Evolutionary conservation across 441 rosid genomes (phyloP).

Genomic region (Geranium incanum): DNA sequence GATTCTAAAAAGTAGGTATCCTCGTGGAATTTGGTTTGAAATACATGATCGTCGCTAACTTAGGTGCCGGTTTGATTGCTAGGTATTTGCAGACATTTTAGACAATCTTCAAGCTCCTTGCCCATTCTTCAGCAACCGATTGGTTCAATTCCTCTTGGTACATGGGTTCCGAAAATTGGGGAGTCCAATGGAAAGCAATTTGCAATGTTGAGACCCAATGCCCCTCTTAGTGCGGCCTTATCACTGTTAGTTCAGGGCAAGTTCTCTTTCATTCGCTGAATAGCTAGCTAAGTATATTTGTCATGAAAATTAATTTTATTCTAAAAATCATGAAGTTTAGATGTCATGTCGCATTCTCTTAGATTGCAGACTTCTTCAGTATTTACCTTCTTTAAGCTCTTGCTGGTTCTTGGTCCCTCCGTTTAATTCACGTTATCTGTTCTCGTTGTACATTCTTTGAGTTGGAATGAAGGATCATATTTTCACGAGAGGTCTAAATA

Average conservation of each 20-base stretch:
- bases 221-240: conserved; percentile 49
- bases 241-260: conserved; percentile 53
- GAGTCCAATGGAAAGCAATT: conserved; percentile 47
- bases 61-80: conserved; percentile 16
- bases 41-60: conserved; percentile 20
- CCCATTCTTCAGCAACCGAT: conserved; percentile 51
- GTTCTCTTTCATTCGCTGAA: conserved; percentile 7
- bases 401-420: not conserved
- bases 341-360: not conserved
- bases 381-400: not conserved
- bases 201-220: conserved; percentile 49
- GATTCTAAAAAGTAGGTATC: conserved; percentile 46
- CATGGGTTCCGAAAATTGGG: conserved; percentile 58
- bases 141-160: conserved; percentile 41
- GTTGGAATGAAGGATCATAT: not conserved
- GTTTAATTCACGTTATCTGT: not conserved
- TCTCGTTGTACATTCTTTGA: not conserved
- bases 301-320: no score
- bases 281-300: no score
- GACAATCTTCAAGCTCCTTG: conserved; percentile 43
- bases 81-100: conserved; percentile 62
- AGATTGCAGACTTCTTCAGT: not conserved
- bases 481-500: not conserved
- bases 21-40: conserved; percentile 10
- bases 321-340: not conserved